Percentiles rank a stretch among this genome's conserved stretches.
Conservation (phyloP, 2,329 filamentous ascomycete species). For the Penicillium palitans region DNA sequence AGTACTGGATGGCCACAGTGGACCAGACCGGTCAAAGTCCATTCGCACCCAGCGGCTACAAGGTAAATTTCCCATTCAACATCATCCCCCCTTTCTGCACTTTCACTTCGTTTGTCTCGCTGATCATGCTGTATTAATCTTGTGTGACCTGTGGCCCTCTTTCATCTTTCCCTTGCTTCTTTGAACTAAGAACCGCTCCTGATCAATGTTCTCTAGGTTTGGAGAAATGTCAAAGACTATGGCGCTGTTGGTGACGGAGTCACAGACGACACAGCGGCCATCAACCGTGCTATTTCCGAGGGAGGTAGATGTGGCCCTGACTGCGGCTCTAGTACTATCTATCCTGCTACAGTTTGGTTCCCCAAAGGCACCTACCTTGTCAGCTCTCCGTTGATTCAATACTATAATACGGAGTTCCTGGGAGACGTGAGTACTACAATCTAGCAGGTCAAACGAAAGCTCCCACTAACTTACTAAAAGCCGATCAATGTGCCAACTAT, state of each 20-base stretch:
- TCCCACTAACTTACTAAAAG: background rate
- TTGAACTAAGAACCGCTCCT: too few species aligned
- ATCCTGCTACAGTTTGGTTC: conserved; percentile 80
- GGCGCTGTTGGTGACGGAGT: conserved; percentile 15
- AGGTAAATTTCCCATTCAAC: too few species aligned
- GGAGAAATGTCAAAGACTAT: conserved; percentile 17
- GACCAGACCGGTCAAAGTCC: too few species aligned
- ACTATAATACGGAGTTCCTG: conserved; percentile 27
- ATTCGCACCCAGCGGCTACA: too few species aligned
- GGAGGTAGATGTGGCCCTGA: conserved; percentile 71
- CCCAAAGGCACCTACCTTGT: conserved; percentile 52
- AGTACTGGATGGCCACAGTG: too few species aligned
- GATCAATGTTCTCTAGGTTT: conserved; percentile 3
- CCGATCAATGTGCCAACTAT: conserved; percentile 19
- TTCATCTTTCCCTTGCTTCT: too few species aligned
- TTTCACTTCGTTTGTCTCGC: too few species aligned
- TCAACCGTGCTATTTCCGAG: conserved; percentile 72
- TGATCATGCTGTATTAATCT: too few species aligned
- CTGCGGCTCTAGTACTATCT: conserved; percentile 73
- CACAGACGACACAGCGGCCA: conserved; percentile 69
- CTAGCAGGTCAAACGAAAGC: too few species aligned
- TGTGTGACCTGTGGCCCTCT: too few species aligned
- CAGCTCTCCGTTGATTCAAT: conserved; percentile 24
- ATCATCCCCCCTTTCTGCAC: too few species aligned
- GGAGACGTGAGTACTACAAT: conserved; percentile 17